Evolutionary conservation across 495 filamentous ascomycete genomes (phyloP).

Genomic region (Clavariopsis aquatica): DNA sequence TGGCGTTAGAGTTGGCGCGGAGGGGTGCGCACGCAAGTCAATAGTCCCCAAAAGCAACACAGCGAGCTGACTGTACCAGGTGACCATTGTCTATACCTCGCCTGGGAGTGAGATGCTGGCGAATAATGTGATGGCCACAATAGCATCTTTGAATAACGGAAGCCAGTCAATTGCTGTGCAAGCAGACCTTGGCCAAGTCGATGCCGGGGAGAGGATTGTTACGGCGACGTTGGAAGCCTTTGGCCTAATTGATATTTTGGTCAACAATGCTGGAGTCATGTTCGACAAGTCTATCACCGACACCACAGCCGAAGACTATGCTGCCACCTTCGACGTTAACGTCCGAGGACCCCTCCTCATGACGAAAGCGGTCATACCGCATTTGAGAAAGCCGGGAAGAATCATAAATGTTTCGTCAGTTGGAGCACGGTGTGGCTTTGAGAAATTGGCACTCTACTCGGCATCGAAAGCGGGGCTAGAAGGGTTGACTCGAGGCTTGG

Average conservation of each 20-base stretch:
- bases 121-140: conserved; percentile 42
- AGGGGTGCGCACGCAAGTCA: conserved; percentile 37
- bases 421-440: conserved; percentile 48
- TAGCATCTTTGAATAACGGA: conserved; percentile 41
- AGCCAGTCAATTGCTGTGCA: conserved; percentile 45
- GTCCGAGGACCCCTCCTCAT: conserved; percentile 49
- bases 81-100: conserved; percentile 50
- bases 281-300: conserved; percentile 38
- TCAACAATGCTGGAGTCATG: conserved; percentile 45
- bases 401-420: conserved; percentile 60
- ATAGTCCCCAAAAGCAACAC: background rate
- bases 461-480: conserved; percentile 54
- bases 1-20: conserved; percentile 38
- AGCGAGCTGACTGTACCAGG: conserved; percentile 39
- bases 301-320: conserved; percentile 45
- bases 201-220: conserved; percentile 41
- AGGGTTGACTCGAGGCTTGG: conserved; percentile 49
- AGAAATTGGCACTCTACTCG: conserved; percentile 45
- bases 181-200: conserved; percentile 44
- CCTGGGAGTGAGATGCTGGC: conserved; percentile 42
- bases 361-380: conserved; percentile 51
- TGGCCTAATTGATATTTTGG: conserved; percentile 46
- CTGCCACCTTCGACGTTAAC: conserved; percentile 48
- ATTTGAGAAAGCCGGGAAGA: conserved; percentile 50
- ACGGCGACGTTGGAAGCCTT: conserved; percentile 39